Evolutionary conservation across 2,329 filamentous ascomycete species (phyloP).

Genomic region (Knufia fluminis): DNA sequence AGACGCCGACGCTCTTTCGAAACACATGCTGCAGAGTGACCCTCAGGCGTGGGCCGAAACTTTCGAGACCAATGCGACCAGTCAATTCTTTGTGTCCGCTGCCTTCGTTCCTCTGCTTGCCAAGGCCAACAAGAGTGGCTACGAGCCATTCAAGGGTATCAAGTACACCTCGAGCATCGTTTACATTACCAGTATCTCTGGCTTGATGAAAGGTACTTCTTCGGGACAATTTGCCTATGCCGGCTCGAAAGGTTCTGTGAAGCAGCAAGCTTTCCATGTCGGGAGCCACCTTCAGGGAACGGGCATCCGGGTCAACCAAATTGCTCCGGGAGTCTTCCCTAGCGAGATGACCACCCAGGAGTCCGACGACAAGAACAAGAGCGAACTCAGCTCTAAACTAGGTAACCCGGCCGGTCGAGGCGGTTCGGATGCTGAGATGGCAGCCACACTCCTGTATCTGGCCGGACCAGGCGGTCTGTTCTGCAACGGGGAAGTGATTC

Average conservation of each 20-base stretch:
- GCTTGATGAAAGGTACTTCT: slow-evolving; percentile 42
- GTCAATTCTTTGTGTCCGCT: slow-evolving; percentile 45
- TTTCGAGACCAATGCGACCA: slow-evolving; percentile 44
- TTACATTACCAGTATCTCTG: slow-evolving; percentile 46
- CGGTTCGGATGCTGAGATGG: slow-evolving; percentile 52
- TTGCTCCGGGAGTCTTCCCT: slow-evolving; percentile 50
- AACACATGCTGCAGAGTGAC: slow-evolving; percentile 41
- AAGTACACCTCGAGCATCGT: slow-evolving; percentile 42
- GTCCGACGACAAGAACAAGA: slow-evolving; percentile 46
- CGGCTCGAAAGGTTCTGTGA: slow-evolving; percentile 39
- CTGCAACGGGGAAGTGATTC: slow-evolving; percentile 36
- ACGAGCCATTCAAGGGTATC: slow-evolving; percentile 33
- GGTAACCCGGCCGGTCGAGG: slow-evolving; percentile 38
- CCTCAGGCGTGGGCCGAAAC: slow-evolving; percentile 40
- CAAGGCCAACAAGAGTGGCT: slow-evolving; percentile 30
- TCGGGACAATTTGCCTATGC: slow-evolving; percentile 43
- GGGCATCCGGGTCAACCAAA: slow-evolving; percentile 49
- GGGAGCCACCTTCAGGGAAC: slow-evolving; percentile 46
- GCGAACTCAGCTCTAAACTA: slow-evolving; percentile 43
- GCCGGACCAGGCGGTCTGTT: slow-evolving; percentile 37
- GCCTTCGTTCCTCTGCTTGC: slow-evolving; percentile 47
- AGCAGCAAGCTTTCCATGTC: slow-evolving; percentile 49
- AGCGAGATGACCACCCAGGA: slow-evolving; percentile 49
- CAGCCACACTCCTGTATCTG: slow-evolving; percentile 46
- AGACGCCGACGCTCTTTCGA: slow-evolving; percentile 39